A percentile compares a stretch with the other conserved stretches of the same genome.
Conservation (phyloP, 1,284 basidiomycete genomes). For the Ceratobasidium sp. region DNA sequence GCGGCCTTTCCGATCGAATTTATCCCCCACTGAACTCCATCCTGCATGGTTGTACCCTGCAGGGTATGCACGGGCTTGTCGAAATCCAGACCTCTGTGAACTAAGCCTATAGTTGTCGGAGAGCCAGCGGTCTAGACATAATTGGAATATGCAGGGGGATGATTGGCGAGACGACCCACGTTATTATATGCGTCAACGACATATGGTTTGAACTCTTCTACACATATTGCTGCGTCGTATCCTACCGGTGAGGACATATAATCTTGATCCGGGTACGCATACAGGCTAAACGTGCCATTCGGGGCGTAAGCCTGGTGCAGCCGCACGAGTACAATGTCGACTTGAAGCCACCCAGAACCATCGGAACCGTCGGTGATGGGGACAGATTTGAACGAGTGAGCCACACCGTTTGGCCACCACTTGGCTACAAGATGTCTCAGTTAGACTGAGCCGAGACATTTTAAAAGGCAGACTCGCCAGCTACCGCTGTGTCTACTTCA, state of each 20-base stretch:
- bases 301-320: conserved; percentile 35
- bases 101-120: conserved; percentile 1
- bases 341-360: conserved; percentile 28
- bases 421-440: neutral
- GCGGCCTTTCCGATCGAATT: conserved; percentile 28
- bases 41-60: neutral
- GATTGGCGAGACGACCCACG: neutral
- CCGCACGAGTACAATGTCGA: conserved; percentile 35
- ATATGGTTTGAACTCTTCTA: conserved; percentile 30
- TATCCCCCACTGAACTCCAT: conserved; percentile 27
- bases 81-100: conserved; percentile 29
- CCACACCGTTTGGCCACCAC: conserved; percentile 41
- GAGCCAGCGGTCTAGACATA: conserved; percentile 1
- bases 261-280: conserved; percentile 15
- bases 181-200: conserved; percentile 37
- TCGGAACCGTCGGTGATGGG: conserved; percentile 12
- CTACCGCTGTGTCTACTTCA: conserved; percentile 17
- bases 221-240: conserved; percentile 33
- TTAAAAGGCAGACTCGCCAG: neutral
- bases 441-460: neutral
- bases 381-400: conserved; percentile 28
- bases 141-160: neutral
- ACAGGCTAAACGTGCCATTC: conserved; percentile 22
- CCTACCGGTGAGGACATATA: conserved; percentile 19
- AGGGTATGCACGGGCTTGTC: conserved; percentile 1